Conservation (phyloP, 2,329 filamentous ascomycete species). For the Penicillium sp. region DNA sequence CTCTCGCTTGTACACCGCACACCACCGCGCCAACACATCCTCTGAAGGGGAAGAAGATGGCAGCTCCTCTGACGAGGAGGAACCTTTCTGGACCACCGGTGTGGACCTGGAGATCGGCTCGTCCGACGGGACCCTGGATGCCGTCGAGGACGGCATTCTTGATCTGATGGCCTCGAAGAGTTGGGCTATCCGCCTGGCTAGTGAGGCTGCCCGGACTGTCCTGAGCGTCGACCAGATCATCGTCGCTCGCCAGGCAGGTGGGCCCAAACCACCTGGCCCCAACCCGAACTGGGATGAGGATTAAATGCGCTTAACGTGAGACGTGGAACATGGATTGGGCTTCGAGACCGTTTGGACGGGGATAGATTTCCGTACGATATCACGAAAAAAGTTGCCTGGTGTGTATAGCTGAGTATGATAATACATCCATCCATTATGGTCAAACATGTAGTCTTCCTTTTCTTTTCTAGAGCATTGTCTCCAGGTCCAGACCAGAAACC, state of each 20-base stretch:
- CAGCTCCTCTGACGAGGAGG: conserved; percentile 56
- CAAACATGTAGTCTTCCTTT: not conserved
- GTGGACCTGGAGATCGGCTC: conserved; percentile 92
- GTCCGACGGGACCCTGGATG: conserved; percentile 76
- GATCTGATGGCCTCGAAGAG: conserved; percentile 89
- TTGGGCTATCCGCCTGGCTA: conserved; percentile 96
- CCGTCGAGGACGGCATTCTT: conserved; percentile 81
- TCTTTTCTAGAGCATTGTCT: not conserved
- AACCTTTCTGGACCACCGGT: conserved; percentile 83
- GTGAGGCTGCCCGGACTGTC: conserved; percentile 88
- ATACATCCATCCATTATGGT: conserved; percentile 21
- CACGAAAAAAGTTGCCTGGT: conserved; percentile 28
- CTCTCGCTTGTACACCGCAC: conserved; percentile 86
- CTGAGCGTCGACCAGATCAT: conserved; percentile 98
- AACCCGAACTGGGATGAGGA: conserved; percentile 78
- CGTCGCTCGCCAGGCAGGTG: conserved; percentile 92
- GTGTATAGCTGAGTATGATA: conserved; percentile 26
- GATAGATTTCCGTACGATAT: conserved; percentile 34
- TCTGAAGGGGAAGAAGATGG: conserved; percentile 37
- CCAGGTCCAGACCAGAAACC: too few relatives aligned
- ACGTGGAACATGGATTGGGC: conserved; percentile 9
- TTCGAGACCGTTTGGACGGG: conserved; percentile 21
- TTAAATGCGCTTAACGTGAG: conserved; percentile 31
- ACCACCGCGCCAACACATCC: conserved; percentile 56
- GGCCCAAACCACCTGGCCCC: conserved; percentile 91